Evolutionary conservation across 495 filamentous ascomycete species (phyloP).

Genomic region (Astrocystis sublimbata): DNA sequence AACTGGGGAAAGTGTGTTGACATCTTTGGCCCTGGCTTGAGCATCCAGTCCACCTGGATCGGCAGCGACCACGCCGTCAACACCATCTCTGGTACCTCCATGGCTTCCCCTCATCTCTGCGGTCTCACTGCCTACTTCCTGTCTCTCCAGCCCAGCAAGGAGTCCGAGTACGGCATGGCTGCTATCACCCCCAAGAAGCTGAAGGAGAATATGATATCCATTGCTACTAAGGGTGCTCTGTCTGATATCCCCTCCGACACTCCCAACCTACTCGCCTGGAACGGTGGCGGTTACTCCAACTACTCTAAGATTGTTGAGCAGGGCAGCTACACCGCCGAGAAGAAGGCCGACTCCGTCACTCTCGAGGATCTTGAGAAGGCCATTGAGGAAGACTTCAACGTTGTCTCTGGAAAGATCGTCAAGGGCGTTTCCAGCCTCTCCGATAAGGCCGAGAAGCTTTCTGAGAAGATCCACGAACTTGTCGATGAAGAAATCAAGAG

Average conservation of each 20-base stretch:
- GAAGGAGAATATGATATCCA: constrained; percentile 80
- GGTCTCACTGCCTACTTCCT: constrained; percentile 97
- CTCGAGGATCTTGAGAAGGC: constrained; percentile 60
- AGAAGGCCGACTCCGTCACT: constrained; percentile 40
- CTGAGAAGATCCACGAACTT: constrained; percentile 55
- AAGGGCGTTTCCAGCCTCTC: constrained; percentile 47
- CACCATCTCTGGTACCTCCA: constrained; percentile 98
- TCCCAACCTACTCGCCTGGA: constrained; percentile 90
- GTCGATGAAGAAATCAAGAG: constrained; percentile 67
- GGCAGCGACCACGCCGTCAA: constrained; percentile 92
- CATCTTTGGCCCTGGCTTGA: constrained; percentile 97
- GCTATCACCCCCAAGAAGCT: constrained; percentile 91
- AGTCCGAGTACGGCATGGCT: constrained; percentile 86
- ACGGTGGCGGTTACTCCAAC: constrained; percentile 93
- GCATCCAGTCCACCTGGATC: constrained; percentile 97
- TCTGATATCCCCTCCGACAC: constrained; percentile 84
- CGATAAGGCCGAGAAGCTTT: constrained; percentile 49
- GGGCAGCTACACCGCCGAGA: constrained; percentile 56
- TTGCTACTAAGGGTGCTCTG: constrained; percentile 80
- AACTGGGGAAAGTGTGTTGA: constrained; percentile 99
- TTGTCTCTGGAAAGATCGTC: constrained; percentile 55
- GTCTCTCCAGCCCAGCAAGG: constrained; percentile 84
- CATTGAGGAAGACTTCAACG: constrained; percentile 59
- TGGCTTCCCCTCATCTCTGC: constrained; percentile 96
- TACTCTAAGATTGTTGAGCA: constrained; percentile 78